Percentiles rank a stretch among this genome's conserved stretches.
phyloP scores from a whole-genome alignment of 108 stramenopile genomes.

The Pseudonitzschia multistriata region DNA sequence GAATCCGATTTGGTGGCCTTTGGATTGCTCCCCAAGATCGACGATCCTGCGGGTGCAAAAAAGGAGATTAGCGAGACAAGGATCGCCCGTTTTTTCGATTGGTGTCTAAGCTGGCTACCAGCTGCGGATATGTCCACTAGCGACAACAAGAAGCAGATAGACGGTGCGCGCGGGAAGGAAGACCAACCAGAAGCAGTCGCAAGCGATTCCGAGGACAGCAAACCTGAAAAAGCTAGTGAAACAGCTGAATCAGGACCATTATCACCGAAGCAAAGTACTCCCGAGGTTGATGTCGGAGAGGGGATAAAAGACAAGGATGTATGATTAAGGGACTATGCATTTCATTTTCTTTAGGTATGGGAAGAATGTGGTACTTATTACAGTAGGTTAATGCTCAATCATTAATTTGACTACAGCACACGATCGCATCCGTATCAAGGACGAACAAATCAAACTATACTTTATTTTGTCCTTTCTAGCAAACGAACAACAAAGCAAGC shows the following conservation, averaged over 20 bases:
- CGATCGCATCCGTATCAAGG: too few species aligned
- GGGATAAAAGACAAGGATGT: neutral
- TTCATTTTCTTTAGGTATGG: neutral
- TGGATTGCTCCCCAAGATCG: constrained; percentile 42
- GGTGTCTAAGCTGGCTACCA: constrained; percentile 22
- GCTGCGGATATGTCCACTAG: neutral
- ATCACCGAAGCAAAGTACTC: neutral
- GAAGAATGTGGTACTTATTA: neutral
- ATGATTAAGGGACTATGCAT: neutral
- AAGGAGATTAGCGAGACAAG: constrained; percentile 11
- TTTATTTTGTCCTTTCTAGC: too few species aligned
- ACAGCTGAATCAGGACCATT: neutral
- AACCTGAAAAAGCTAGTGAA: neutral
- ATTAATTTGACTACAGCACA: too few species aligned
- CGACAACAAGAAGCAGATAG: neutral
- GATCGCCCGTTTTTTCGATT: constrained; percentile 20
- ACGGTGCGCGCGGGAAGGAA: neutral
- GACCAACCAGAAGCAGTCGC: neutral
- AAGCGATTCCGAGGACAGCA: too few species aligned
- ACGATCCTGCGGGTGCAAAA: neutral
- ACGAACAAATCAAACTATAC: too few species aligned
- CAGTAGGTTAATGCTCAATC: too few species aligned
- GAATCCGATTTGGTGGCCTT: constrained; percentile 61
- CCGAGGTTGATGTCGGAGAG: neutral
- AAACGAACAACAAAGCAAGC: too few species aligned